These are phyloP conservation scores for Sphaerobolus stellatus DNA, from an alignment of 1,284 basidiomycete species.

Conservation along the genomic window DNA sequence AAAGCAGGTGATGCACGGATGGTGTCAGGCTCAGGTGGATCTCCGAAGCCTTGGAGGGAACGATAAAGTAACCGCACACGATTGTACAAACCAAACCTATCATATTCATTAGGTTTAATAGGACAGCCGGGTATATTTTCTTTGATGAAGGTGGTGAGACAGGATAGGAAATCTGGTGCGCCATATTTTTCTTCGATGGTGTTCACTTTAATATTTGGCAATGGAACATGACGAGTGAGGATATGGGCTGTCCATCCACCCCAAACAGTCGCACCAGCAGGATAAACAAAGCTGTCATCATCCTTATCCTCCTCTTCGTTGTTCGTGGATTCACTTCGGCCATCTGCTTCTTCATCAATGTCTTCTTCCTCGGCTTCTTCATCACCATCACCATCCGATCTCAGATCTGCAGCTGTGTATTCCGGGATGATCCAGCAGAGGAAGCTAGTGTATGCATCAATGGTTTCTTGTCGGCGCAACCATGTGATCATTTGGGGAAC, in stretches of 20 bases:
- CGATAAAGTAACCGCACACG: background rate
- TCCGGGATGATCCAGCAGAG: too few species aligned
- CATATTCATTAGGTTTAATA: background rate
- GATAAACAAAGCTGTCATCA: conserved; percentile 11
- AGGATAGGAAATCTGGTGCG: background rate
- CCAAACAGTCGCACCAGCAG: conserved; percentile 3
- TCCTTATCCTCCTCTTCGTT: conserved; percentile 21
- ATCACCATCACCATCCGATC: too few species aligned
- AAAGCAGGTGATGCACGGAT: background rate
- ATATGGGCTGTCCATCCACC: background rate
- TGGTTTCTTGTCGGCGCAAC: too few species aligned
- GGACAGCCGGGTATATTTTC: background rate
- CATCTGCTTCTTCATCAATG: background rate
- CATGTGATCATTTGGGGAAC: too few species aligned
- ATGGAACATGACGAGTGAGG: background rate
- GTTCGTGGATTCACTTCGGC: conserved; percentile 17
- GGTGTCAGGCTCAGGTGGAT: background rate
- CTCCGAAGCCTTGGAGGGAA: background rate
- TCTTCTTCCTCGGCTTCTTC: conserved; percentile 15
- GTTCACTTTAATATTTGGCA: background rate
- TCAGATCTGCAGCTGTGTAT: too few species aligned
- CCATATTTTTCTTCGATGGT: background rate
- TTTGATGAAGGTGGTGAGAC: background rate
- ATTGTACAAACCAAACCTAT: background rate
- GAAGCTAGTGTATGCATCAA: too few species aligned